Percentiles rank a stretch among this genome's conserved stretches.
Evolutionary conservation across 306 rosid species (phyloP).

Genomic region (Carpinus fangiana): DNA sequence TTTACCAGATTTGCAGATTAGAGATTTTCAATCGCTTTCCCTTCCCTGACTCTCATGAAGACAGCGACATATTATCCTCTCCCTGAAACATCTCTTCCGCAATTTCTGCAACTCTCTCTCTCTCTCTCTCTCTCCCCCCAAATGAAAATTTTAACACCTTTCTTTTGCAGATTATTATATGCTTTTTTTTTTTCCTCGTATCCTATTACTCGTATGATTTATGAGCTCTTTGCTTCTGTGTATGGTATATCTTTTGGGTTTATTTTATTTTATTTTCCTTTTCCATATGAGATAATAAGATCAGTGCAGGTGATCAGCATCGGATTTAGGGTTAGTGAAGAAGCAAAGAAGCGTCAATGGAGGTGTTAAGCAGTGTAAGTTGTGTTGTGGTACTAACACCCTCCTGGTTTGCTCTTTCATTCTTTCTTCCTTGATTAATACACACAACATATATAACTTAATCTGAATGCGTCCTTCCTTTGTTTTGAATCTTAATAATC

Average conservation of each 20-base stretch:
- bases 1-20: conserved; percentile 53
- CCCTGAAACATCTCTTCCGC: conserved; percentile 39
- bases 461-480: background rate
- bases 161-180: background rate
- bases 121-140: conserved; percentile 6
- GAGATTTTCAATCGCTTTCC: conserved; percentile 67
- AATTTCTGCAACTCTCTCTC: conserved; percentile 39
- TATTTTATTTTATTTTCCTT: conserved; percentile 7
- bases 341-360: conserved; percentile 3
- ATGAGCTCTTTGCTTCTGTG: background rate
- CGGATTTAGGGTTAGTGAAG: conserved; percentile 21
- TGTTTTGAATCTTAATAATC: background rate
- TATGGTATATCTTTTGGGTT: background rate
- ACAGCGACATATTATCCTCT: conserved; percentile 57
- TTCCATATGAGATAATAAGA: background rate
- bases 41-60: conserved; percentile 67
- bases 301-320: conserved; percentile 20
- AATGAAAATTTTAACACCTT: no score
- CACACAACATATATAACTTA: background rate
- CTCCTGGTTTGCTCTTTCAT: background rate
- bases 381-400: background rate
- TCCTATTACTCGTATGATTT: background rate
- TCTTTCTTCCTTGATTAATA: background rate
- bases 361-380: background rate
- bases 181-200: background rate